Evolutionary conservation across 495 filamentous ascomycete species (phyloP).

Genomic region (Neurospora sp.): DNA sequence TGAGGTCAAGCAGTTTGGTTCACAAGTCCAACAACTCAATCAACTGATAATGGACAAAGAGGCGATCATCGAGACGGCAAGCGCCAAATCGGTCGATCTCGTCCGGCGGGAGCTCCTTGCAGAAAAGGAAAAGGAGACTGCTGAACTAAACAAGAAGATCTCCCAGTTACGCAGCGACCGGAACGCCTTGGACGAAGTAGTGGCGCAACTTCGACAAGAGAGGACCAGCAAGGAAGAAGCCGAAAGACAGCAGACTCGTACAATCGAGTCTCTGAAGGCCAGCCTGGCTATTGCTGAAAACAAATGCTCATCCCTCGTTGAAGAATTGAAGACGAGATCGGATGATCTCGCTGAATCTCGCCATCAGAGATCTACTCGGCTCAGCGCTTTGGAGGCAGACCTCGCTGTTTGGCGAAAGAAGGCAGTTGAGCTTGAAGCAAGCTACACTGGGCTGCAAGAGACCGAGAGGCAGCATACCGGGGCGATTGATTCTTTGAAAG

Average conservation of each 20-base stretch:
- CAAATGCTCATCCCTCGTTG: background rate
- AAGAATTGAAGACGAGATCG: background rate
- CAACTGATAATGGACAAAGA: slow-evolving; percentile 14
- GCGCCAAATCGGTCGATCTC: background rate
- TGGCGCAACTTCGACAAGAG: slow-evolving; percentile 3
- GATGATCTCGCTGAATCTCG: background rate
- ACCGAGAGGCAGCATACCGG: background rate
- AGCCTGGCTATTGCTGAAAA: slow-evolving; percentile 2
- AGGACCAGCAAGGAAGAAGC: slow-evolving; percentile 3
- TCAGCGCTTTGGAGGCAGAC: slow-evolving; percentile 1
- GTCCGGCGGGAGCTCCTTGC: slow-evolving; percentile 3
- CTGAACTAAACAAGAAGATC: slow-evolving; percentile 1
- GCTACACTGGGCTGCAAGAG: background rate
- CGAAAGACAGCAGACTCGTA: slow-evolving; percentile 1
- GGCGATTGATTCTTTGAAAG: background rate
- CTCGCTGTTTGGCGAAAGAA: background rate
- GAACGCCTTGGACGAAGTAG: background rate
- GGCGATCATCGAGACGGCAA: background rate
- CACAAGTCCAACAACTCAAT: slow-evolving; percentile 8
- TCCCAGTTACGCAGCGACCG: slow-evolving; percentile 1
- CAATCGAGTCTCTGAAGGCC: slow-evolving; percentile 5
- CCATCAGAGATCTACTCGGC: background rate
- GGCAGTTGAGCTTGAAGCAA: background rate
- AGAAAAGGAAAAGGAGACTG: slow-evolving; percentile 6
- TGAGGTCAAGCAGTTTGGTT: slow-evolving; percentile 3